Conservation (phyloP, 345 rosid genomes). For the Camelina hispida region DNA sequence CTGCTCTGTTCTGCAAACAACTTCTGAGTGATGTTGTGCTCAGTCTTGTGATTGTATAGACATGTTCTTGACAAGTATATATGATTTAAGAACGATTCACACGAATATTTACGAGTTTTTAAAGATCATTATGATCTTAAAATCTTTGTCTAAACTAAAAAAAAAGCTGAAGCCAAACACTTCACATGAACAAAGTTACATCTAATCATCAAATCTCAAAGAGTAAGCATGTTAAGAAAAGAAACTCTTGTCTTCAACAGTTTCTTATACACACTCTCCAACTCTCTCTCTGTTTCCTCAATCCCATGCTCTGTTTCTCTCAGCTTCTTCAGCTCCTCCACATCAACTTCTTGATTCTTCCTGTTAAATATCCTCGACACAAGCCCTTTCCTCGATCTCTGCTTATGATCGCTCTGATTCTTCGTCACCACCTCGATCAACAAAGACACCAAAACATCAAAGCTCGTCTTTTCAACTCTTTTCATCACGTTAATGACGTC, state of each 20-base stretch:
- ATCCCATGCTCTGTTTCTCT: constrained; percentile 46
- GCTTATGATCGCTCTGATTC: background rate
- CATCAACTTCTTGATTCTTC: constrained; percentile 36
- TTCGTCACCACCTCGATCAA: constrained; percentile 12
- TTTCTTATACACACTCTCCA: constrained; percentile 50
- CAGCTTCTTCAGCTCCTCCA: constrained; percentile 36
- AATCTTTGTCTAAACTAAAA: background rate
- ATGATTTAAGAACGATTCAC: background rate
- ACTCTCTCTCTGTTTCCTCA: constrained; percentile 47
- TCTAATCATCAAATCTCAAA: constrained; percentile 10
- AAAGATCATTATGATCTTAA: background rate
- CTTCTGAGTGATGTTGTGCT: constrained; percentile 9
- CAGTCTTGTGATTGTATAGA: constrained; percentile 3
- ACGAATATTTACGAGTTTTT: background rate
- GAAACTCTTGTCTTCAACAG: constrained; percentile 56
- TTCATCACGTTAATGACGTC: constrained; percentile 31
- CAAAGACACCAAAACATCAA: constrained; percentile 42
- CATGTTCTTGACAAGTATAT: background rate
- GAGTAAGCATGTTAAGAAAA: constrained; percentile 49
- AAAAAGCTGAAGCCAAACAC: background rate
- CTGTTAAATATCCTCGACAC: constrained; percentile 37
- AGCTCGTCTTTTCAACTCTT: constrained; percentile 45
- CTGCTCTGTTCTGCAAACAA: constrained; percentile 10
- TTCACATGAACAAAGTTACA: constrained; percentile 8
- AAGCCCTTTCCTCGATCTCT: constrained; percentile 11